A percentile compares a stretch with the other conserved stretches of the same genome.
These are phyloP conservation scores for Favolaschia claudopus DNA, from an alignment of 768 basidiomycete species.

Conservation along the genomic window DNA sequence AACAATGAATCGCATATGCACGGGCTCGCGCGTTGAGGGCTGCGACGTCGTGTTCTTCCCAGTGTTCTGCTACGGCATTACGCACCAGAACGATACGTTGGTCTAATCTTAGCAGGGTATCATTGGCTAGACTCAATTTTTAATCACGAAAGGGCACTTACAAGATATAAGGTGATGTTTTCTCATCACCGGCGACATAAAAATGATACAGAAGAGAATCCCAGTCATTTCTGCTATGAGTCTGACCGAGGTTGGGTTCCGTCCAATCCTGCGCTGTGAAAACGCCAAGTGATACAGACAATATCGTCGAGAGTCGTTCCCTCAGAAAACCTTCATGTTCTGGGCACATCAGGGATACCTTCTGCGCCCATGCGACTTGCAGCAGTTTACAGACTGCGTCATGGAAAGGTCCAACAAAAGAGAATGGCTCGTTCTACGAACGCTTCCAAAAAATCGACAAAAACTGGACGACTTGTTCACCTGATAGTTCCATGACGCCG, in stretches of 20 bases:
- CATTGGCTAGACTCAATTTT: no score
- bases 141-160: constrained; percentile 1
- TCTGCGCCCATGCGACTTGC: background rate
- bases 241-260: background rate
- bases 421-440: no score
- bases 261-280: background rate
- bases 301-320: background rate
- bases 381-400: no score
- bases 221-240: constrained; percentile 14
- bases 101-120: no score
- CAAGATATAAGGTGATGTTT: background rate
- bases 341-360: background rate
- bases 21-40: no score
- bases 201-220: constrained; percentile 12
- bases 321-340: background rate
- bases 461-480: no score
- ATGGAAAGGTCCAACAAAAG: no score
- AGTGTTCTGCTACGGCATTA: no score
- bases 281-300: background rate
- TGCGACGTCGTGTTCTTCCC: no score
- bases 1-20: no score
- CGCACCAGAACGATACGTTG: no score
- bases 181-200: background rate
- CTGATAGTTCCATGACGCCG: background rate
- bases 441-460: no score